Conservation (phyloP, 768 basidiomycete genomes). For the Trametes punicea region DNA sequence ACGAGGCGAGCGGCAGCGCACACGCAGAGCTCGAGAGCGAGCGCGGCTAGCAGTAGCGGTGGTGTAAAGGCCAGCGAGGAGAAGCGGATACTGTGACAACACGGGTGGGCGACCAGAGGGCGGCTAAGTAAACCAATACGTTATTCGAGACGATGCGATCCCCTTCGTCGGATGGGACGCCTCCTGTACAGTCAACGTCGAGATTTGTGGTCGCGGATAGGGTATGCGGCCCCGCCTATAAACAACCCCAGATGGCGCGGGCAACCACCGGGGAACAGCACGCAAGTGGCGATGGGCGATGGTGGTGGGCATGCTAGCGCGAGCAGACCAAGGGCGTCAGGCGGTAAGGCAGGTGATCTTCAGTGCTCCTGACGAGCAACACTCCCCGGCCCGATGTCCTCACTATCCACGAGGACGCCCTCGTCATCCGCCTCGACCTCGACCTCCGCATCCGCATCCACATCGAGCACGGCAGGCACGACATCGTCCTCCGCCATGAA, state of each 20-base stretch:
- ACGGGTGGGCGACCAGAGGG: not conserved
- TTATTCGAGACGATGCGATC: not conserved
- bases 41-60: no score
- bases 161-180: not conserved
- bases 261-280: not conserved
- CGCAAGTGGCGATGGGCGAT: not conserved
- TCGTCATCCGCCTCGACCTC: slow-evolving; percentile 26
- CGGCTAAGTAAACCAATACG: not conserved
- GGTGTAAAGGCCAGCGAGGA: not conserved
- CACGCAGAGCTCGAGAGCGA: not conserved
- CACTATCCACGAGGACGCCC: slow-evolving; percentile 30
- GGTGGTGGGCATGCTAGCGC: not conserved
- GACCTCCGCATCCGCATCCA: slow-evolving; percentile 15
- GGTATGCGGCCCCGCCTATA: not conserved
- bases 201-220: not conserved
- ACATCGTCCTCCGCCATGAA: not conserved
- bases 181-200: not conserved
- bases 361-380: slow-evolving; percentile 30
- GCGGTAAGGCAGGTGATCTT: not conserved
- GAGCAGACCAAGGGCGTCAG: not conserved
- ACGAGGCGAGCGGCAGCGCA: no score
- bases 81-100: slow-evolving; percentile 13
- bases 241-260: not conserved
- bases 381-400: slow-evolving; percentile 28
- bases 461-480: slow-evolving; percentile 1